Base-by-base conservation (phyloP, 768 basidiomycete species). In the Agrocybe praecox region DNA sequence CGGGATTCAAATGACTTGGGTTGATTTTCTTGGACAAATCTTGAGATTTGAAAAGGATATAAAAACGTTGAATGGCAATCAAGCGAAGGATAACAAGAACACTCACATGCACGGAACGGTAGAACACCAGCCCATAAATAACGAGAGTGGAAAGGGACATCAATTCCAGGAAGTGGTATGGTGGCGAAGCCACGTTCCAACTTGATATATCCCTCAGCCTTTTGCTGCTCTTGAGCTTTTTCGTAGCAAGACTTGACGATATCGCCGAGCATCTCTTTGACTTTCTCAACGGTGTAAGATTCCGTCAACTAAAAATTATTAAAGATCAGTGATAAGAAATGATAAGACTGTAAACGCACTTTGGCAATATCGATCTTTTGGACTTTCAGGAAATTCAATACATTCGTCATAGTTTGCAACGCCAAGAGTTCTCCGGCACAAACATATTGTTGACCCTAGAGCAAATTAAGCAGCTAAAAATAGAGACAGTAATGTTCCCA, bases 1-100 rank as follows among this genome's bases (percentile, higher is more conserved):
- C 96, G 21, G 96, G 95, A 71, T 98, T 92, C 65, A 99, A 81
- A 56, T 96, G 86, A 9, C 85, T 80, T 1, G 94, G 82, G 65
- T 97, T 94, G 73, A 99, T 96, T 79, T 98, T 99, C 84, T 98
- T 98, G 40, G 95, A 96, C 15, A 99, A 80, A 73, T 98, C 93
- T n/a, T n/a, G n/a, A n/a, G n/a, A n/a, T n/a, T n/a, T 94, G 58
- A 44, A 46, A 58, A 43, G 6, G 11, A 21, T 11, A 49, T 34
- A 3, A 15, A 46, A 21, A 33, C 23, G 11, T 14, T 2, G 23
- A 26, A 57, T 56, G 6, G 46, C 21, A 19, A 52, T 11, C 34
- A 17, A 42, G 46, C 45, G 22, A 51, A 46, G 45, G 17, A 50
- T 46, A 46, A 46, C 36, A 33, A 32, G n/a, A 43, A 49, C 21